phyloP scores from a whole-genome alignment of 1,139 yeast species.

The Saccharomyces pastorianus region DNA sequence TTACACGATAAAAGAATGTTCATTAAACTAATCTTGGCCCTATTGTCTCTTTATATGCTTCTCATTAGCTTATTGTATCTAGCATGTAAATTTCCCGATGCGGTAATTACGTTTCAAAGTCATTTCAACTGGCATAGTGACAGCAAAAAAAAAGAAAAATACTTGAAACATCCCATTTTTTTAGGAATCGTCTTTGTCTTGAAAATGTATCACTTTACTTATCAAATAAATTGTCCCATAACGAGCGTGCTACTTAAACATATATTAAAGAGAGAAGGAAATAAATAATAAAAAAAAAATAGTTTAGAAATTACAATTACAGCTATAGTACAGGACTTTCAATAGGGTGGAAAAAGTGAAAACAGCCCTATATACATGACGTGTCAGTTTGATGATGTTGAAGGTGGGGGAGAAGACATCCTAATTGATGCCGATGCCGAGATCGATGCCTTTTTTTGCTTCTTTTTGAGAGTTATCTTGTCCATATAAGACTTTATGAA shows the following conservation, averaged over 20 bases:
- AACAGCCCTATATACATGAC: not conserved
- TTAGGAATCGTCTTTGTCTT: not conserved
- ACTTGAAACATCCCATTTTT: not conserved
- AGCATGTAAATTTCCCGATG: slow-evolving; percentile 12
- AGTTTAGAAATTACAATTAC: not conserved
- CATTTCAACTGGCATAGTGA: not conserved
- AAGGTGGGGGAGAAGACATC: not conserved
- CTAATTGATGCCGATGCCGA: slow-evolving; percentile 3
- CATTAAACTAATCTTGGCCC: slow-evolving; percentile 14
- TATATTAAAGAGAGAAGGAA: not conserved
- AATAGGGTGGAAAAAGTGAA: not conserved
- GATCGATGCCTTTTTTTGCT: slow-evolving; percentile 28
- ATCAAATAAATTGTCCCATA: not conserved
- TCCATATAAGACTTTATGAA: slow-evolving; percentile 66
- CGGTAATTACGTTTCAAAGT: slow-evolving; percentile 14
- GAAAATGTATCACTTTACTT: not conserved
- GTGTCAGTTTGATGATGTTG: not conserved
- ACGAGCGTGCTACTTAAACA: not conserved
- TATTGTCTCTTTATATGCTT: slow-evolving; percentile 4
- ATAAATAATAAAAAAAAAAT: not conserved
- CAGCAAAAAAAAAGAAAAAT: not conserved
- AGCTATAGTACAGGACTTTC: not conserved
- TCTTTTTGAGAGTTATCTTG: slow-evolving; percentile 53
- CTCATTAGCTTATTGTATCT: slow-evolving; percentile 4
- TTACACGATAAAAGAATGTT: not conserved